phyloP scores from a whole-genome alignment of 805 yeast genomes.

The Metschnikowia lunata region DNA sequence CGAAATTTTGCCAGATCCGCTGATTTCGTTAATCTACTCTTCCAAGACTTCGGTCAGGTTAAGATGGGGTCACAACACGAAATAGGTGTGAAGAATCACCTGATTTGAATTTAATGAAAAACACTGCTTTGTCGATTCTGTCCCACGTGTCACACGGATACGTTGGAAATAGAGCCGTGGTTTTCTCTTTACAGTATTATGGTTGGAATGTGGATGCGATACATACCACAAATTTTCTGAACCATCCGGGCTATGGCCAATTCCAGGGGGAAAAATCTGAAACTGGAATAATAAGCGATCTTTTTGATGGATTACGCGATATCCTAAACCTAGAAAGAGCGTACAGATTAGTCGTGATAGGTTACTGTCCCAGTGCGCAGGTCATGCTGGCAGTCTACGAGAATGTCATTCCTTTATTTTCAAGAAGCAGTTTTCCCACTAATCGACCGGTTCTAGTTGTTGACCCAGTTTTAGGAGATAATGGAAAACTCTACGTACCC shows the following conservation, averaged over 20 bases:
- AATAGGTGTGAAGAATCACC: no score
- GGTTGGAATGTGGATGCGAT: constrained; percentile 20
- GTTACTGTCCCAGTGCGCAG: constrained; percentile 64
- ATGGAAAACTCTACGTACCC: constrained; percentile 75
- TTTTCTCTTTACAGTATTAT: constrained; percentile 15
- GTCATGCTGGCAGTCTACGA: constrained; percentile 48
- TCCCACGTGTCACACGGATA: constrained; percentile 19
- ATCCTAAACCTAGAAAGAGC: constrained; percentile 33
- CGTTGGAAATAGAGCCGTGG: constrained; percentile 18
- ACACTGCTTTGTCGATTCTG: constrained; percentile 15
- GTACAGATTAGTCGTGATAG: constrained; percentile 71
- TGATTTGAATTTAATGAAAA: neutral
- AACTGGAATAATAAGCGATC: constrained; percentile 42
- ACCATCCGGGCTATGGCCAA: constrained; percentile 19
- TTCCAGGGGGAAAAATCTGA: constrained; percentile 29
- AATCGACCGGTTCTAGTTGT: constrained; percentile 53
- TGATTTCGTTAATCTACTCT: no score
- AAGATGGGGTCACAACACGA: no score
- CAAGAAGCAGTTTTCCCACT: constrained; percentile 22
- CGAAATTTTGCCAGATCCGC: no score
- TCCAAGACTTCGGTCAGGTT: no score
- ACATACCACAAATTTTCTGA: constrained; percentile 19
- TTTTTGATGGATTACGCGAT: constrained; percentile 53
- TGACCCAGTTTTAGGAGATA: constrained; percentile 93
- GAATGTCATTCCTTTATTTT: constrained; percentile 34